Evolutionary conservation across 768 basidiomycete species (phyloP).

Genomic region (Podaxis sp.): DNA sequence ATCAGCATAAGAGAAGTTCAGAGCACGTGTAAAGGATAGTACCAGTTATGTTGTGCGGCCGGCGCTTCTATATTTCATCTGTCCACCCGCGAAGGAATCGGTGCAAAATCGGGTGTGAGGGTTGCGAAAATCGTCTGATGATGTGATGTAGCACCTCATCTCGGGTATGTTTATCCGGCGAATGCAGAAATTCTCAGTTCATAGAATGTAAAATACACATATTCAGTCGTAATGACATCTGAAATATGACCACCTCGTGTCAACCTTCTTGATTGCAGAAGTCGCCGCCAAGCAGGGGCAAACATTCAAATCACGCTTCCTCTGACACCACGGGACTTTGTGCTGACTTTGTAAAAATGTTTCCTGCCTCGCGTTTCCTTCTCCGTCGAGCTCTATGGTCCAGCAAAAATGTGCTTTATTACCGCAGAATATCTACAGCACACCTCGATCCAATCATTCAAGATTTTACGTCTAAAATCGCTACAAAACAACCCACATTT

Average conservation of each 20-base stretch:
- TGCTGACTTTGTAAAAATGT: constrained; percentile 20
- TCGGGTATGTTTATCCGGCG: background rate
- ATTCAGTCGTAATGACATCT: background rate
- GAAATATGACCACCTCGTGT: background rate
- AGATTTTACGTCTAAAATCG: constrained; percentile 28
- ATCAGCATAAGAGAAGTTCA: constrained; percentile 4
- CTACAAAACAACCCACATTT: constrained; percentile 40
- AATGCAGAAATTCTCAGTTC: background rate
- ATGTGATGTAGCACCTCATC: background rate
- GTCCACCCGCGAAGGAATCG: background rate
- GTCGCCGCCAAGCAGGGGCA: background rate
- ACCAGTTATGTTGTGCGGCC: background rate
- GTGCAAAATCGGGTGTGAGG: background rate
- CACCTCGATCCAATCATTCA: constrained; percentile 26
- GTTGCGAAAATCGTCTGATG: background rate
- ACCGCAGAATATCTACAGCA: constrained; percentile 10
- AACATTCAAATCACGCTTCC: constrained; percentile 3
- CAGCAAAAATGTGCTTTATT: background rate
- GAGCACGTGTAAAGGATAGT: background rate
- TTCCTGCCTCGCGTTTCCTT: constrained; percentile 43
- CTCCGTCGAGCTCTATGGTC: constrained; percentile 3
- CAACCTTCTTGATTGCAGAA: background rate
- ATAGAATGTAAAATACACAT: background rate
- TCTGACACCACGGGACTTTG: background rate
- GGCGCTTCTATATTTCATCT: background rate